These are phyloP conservation scores for Sporothrix dimorphospora DNA, from an alignment of 2,329 filamentous ascomycete genomes.

Conservation along the genomic window DNA sequence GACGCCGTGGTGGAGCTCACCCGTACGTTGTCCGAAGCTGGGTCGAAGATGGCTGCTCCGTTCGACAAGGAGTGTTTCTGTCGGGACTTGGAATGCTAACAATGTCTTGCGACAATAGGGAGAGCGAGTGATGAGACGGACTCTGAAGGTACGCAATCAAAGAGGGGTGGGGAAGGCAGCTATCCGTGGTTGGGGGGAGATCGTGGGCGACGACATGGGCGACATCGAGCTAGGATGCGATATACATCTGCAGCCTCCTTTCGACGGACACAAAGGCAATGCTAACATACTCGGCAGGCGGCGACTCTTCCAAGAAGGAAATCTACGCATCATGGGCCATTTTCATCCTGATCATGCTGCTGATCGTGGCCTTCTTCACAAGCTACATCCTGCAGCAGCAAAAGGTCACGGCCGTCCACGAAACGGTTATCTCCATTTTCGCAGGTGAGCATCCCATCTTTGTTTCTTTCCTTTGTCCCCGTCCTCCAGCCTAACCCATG, in stretches of 20 bases:
- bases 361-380: constrained; percentile 93
- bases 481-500: neutral
- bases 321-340: constrained; percentile 95
- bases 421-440: constrained; percentile 98
- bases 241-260: too few species aligned
- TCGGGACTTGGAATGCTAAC: constrained; percentile 7
- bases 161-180: neutral
- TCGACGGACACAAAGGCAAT: constrained; percentile 13
- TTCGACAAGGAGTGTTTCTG: neutral
- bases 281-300: constrained; percentile 46
- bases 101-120: constrained; percentile 38
- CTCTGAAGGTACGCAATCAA: constrained; percentile 48
- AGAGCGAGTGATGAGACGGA: constrained; percentile 52
- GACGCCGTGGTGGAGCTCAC: constrained; percentile 45
- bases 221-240: neutral
- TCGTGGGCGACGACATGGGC: neutral
- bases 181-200: neutral
- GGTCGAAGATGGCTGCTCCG: neutral
- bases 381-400: constrained; percentile 96
- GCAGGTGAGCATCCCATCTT: constrained; percentile 62
- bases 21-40: constrained; percentile 40
- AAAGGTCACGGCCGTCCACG: constrained; percentile 96
- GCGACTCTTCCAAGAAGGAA: constrained; percentile 89
- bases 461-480: neutral
- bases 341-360: constrained; percentile 92